Base-by-base conservation (phyloP, 2,329 filamentous ascomycete genomes). In the Xylariaceae sp. region DNA sequence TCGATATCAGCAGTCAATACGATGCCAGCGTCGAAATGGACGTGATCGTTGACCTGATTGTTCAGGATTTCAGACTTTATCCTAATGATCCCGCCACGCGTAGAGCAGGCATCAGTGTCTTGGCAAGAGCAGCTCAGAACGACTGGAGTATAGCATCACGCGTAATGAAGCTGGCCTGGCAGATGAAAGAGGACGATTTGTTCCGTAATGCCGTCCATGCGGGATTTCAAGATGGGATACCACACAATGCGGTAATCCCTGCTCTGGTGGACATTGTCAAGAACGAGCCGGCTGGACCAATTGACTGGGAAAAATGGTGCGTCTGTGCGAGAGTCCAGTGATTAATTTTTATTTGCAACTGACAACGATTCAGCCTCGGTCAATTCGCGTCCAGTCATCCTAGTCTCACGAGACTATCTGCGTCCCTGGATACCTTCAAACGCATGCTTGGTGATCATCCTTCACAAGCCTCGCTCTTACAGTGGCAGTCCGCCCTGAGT, bases 251-350 rank as follows among this genome's bases (percentile, higher is more conserved):
- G 35, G 35, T 56, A 10, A 47, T 51, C 30, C 2, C 37, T 4
- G 44, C 53, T 49, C 39, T 62, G 23, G 39, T 51, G n/a, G 13
- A 6, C 18, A 51, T 59, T 45, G 35, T 59, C 49, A 54, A 59
- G n/a, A 35, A 17, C 13, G 7, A 15, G 7, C 34, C 47, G 5
- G 37, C 3, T 9, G 56, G 34, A 13, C 23, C 18, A 15, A 30
- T 53, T 42, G 53, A 62, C 44, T 62, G 59, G 59, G 49, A 54
- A n/a, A 62, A 57, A n/a, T 59, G 48, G 59, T 62, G 13, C 17
- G 56, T 62, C 18, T n/a, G 2, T 1, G 9, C 15, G 30, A 30
- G 23, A 30, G 23, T 30, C 11, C 30, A 42, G 39, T 15, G 3
- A n/a, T 39, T 35, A 13, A 30, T 35, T 8, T 49, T 44, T 3